These are phyloP conservation scores for Myriosclerotinia curreyana DNA, from an alignment of 2,329 filamentous ascomycete species.

Conservation along the genomic window DNA sequence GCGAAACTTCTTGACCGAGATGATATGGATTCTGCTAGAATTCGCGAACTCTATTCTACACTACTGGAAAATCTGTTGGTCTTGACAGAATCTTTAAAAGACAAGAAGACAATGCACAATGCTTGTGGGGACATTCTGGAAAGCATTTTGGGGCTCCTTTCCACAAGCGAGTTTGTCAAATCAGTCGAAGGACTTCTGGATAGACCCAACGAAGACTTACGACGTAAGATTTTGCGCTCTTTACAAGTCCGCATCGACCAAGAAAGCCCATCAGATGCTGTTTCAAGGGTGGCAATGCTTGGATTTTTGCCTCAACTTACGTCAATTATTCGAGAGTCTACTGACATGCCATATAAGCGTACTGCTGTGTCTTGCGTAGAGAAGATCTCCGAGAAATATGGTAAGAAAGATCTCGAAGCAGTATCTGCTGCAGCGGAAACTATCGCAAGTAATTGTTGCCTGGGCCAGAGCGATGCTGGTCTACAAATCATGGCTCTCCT, in stretches of 20 bases:
- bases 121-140: constrained; percentile 69
- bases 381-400: constrained; percentile 91
- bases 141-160: constrained; percentile 78
- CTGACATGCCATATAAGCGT: constrained; percentile 73
- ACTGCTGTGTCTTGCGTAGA: constrained; percentile 87
- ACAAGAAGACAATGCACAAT: constrained; percentile 53
- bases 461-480: constrained; percentile 69
- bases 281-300: constrained; percentile 68
- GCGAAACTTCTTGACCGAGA: constrained; percentile 56
- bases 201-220: constrained; percentile 69
- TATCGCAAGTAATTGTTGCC: constrained; percentile 71
- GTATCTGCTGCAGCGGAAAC: constrained; percentile 73
- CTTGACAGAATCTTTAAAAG: constrained; percentile 63
- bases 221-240: constrained; percentile 75
- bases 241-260: constrained; percentile 76
- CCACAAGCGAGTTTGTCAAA: constrained; percentile 84
- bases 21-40: constrained; percentile 63
- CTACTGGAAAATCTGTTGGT: constrained; percentile 64
- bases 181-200: constrained; percentile 80
- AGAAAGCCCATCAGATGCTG: constrained; percentile 65
- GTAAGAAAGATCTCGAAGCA: constrained; percentile 79
- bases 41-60: constrained; percentile 65
- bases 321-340: constrained; percentile 68
- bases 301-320: constrained; percentile 78
- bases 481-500: constrained; percentile 82